phyloP scores from a whole-genome alignment of 129 eudicot species.

The Lactuca saligna region DNA sequence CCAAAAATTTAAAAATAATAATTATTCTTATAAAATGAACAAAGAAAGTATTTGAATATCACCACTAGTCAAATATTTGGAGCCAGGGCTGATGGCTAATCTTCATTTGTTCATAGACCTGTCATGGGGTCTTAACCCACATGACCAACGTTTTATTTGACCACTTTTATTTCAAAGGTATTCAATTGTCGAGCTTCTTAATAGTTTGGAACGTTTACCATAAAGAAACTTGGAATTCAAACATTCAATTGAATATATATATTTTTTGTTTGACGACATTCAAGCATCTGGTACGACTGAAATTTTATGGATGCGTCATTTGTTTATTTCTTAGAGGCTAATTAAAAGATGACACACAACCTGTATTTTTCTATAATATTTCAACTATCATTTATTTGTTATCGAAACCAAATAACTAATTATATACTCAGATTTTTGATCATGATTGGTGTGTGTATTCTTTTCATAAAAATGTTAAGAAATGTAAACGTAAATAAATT shows the following conservation, averaged over 20 bases:
- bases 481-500: too few relatives aligned
- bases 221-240: neutral
- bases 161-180: neutral
- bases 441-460: too few relatives aligned
- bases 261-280: neutral
- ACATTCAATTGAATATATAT: neutral
- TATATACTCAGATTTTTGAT: too few relatives aligned
- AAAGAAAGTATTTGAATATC: neutral
- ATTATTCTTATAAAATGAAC: neutral
- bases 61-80: neutral
- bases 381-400: too few relatives aligned
- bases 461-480: too few relatives aligned
- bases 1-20: neutral
- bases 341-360: neutral
- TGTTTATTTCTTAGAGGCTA: neutral
- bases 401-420: too few relatives aligned
- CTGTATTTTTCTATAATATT: neutral
- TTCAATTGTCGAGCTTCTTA: conserved; percentile 9
- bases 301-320: neutral
- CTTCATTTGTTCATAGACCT: neutral
- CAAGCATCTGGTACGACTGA: neutral
- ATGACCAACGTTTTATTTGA: conserved; percentile 14
- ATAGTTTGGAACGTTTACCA: neutral
- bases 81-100: conserved; percentile 4
- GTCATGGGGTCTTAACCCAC: neutral